Base-by-base conservation (phyloP, 805 yeast genomes). In the Candida sanyiensis region DNA sequence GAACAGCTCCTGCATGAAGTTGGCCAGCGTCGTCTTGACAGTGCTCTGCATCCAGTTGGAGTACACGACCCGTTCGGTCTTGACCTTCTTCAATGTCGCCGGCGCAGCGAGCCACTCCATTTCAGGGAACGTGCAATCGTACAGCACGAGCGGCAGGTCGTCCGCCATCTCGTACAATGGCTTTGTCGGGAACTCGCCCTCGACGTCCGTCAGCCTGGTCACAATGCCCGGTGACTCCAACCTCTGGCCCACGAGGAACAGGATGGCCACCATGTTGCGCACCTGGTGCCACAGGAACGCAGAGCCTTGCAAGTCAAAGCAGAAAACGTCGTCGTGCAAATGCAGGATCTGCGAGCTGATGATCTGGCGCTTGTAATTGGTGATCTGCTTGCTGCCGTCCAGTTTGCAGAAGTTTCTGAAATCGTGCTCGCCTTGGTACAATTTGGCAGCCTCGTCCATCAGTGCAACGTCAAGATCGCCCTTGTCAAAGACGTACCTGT, bases 221-320 rank as follows among this genome's bases (percentile, higher is more conserved):
- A 93, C 66, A 0, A 87, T 59, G 1, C 59, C 52, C 0, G 87
- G 81, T 0, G 56, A 40, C 58, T 93, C 98, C 16, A 74, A 68
- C 12, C 67, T 66, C 58, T 88, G 95, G 1, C 96, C 98, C 7
- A 88, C 78, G 18, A 83, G 61, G 38, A 93, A 75, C 40, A 93
- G 58, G 9, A 83, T 67, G 0, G 95, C 96, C 65, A 88, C 75
- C 93, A 93, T 93, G 49, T 95, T 88, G 42, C 98, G 73, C 15
- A 93, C 98, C 61, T 93, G 98, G 58, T 93, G 97, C 97, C 97
- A 93, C 40, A 93, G 62, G 50, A 93, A 93, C 7, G 97, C 98
- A 2, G 84, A 68, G 0, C 98, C 98, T 45, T 73, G 69, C 38
- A 93, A 63, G 56, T 87, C 88, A 57, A 90, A 77, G 40, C 79